Evolutionary conservation across 306 rosid species (phyloP).

Genomic region (Glycyrrhiza uralensis): DNA sequence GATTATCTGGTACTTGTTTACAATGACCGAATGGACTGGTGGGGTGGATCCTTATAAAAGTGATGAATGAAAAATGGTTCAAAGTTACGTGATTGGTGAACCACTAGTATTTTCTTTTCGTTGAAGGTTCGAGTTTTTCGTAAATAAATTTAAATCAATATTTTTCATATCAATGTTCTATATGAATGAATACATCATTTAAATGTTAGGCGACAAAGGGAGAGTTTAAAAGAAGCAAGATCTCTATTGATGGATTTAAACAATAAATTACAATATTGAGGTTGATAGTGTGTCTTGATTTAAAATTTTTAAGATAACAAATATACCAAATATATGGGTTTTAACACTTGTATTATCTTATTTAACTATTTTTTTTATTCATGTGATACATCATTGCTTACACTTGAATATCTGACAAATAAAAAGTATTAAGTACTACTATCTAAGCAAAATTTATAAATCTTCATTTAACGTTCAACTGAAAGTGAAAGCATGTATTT

Average conservation of each 20-base stretch:
- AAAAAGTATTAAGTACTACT: too few species aligned
- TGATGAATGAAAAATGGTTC: neutral
- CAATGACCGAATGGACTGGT: neutral
- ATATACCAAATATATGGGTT: too few species aligned
- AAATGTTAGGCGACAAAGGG: neutral
- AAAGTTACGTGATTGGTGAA: neutral
- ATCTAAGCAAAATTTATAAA: too few species aligned
- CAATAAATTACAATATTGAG: neutral
- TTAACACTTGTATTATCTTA: too few species aligned
- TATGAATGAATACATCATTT: neutral
- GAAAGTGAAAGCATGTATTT: too few species aligned
- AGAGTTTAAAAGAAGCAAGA: neutral
- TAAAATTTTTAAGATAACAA: too few species aligned
- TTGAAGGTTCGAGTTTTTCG: neutral
- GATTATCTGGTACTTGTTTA: neutral
- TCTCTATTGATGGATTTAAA: too few species aligned
- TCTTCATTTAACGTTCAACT: too few species aligned
- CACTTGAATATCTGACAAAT: too few species aligned
- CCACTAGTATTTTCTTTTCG: too few species aligned
- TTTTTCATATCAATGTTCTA: neutral
- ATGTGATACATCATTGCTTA: too few species aligned
- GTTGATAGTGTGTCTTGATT: neutral
- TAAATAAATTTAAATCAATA: neutral
- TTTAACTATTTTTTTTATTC: too few species aligned
- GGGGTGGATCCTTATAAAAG: neutral